phyloP scores from a whole-genome alignment of 345 rosid genomes.

The Salix caprea region DNA sequence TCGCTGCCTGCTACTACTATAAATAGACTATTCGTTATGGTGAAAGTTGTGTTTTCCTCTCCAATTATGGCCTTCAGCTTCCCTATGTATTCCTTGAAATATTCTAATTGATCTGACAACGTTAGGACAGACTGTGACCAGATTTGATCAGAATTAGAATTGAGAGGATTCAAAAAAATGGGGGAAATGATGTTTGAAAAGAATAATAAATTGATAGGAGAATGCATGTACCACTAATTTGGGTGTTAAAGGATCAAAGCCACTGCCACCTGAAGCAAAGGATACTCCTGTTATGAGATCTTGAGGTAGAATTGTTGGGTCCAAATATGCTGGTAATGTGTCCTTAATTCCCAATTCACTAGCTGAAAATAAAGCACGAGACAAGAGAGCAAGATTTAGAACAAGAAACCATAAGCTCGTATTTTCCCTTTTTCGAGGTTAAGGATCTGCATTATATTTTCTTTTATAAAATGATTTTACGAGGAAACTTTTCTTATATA shows the following conservation, averaged over 20 bases:
- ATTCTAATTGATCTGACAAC: slow-evolving; percentile 32
- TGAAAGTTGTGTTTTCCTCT: slow-evolving; percentile 25
- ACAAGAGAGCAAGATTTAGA: background rate
- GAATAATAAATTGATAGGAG: background rate
- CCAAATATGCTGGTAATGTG: slow-evolving; percentile 51
- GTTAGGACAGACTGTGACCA: slow-evolving; percentile 36
- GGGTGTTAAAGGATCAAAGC: slow-evolving; percentile 52
- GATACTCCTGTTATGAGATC: slow-evolving; percentile 63
- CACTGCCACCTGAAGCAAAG: slow-evolving; percentile 68
- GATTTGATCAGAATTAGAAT: background rate
- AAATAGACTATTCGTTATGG: slow-evolving; percentile 27
- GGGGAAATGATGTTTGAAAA: background rate
- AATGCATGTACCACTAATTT: slow-evolving; percentile 25
- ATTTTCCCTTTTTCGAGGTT: too few species aligned
- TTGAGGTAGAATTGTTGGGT: slow-evolving; percentile 31
- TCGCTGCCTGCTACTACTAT: slow-evolving; percentile 47
- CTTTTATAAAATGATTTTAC: too few species aligned
- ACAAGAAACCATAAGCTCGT: background rate
- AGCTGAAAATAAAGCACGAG: slow-evolving; percentile 27
- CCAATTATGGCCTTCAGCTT: slow-evolving; percentile 39
- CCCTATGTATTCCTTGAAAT: slow-evolving; percentile 38
- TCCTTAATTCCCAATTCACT: slow-evolving; percentile 54
- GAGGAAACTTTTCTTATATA: too few species aligned
- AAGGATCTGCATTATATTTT: too few species aligned
- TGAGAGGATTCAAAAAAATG: background rate